Evolutionary conservation across 495 filamentous ascomycete species (phyloP).

Genomic region (Saxophila tyrrhenica): DNA sequence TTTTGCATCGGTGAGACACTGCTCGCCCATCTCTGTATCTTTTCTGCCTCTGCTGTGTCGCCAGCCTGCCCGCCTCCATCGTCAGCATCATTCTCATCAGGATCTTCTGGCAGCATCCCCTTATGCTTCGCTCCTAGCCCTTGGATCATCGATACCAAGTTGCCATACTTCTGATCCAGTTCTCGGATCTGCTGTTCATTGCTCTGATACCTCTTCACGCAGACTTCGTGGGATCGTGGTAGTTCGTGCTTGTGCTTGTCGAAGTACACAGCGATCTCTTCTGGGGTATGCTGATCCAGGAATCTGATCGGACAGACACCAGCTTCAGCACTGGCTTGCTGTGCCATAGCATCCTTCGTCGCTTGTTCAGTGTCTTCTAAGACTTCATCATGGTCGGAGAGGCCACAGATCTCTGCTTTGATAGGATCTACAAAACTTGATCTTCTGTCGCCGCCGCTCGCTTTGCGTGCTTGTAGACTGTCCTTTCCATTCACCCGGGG

Average conservation of each 20-base stretch:
- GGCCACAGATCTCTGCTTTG: slow-evolving; percentile 19
- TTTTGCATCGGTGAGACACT: slow-evolving; percentile 41
- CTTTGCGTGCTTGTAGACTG: slow-evolving; percentile 1
- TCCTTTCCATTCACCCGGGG: slow-evolving; percentile 13
- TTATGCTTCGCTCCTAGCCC: slow-evolving; percentile 74
- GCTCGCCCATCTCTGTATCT: slow-evolving; percentile 73
- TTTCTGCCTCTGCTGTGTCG: slow-evolving; percentile 41
- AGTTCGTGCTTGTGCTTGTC: slow-evolving; percentile 88
- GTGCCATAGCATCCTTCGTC: background rate
- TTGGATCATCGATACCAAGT: slow-evolving; percentile 79
- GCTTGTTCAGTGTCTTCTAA: slow-evolving; percentile 35
- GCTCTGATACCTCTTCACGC: slow-evolving; percentile 73
- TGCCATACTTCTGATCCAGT: slow-evolving; percentile 84
- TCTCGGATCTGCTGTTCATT: slow-evolving; percentile 71
- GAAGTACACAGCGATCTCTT: slow-evolving; percentile 82
- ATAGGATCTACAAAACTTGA: slow-evolving; percentile 18
- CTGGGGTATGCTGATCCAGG: slow-evolving; percentile 76
- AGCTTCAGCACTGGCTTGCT: slow-evolving; percentile 14
- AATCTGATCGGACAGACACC: slow-evolving; percentile 71
- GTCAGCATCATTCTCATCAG: slow-evolving; percentile 33
- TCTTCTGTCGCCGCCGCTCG: slow-evolving; percentile 2
- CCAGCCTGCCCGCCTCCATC: slow-evolving; percentile 30
- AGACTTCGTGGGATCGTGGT: slow-evolving; percentile 80
- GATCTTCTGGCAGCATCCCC: slow-evolving; percentile 58
- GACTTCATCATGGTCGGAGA: slow-evolving; percentile 10